These are phyloP conservation scores for Cordyceps sp. DNA, from an alignment of 2,329 filamentous ascomycete species.

Conservation along the genomic window DNA sequence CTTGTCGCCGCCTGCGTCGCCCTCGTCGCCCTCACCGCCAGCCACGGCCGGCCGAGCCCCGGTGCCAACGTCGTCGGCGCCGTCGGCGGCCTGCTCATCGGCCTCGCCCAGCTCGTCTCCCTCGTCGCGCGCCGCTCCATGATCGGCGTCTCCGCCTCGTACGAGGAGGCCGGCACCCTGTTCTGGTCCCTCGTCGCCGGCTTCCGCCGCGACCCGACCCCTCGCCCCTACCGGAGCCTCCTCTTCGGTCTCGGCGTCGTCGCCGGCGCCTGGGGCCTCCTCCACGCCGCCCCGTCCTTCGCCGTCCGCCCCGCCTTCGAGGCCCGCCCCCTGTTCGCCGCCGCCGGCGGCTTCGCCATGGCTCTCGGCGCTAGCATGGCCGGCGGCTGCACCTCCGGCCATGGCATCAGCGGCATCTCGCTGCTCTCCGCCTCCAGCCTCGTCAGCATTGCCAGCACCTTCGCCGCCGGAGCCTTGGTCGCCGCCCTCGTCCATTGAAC, in stretches of 20 bases:
- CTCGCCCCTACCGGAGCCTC: conserved; percentile 23
- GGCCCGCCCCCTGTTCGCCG: conserved; percentile 21
- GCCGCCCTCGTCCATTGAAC: conserved; percentile 13
- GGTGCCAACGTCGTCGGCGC: conserved; percentile 22
- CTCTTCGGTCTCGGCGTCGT: conserved; percentile 35
- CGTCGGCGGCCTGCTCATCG: conserved; percentile 41
- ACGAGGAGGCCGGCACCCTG: conserved; percentile 41
- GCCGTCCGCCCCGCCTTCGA: conserved; percentile 9
- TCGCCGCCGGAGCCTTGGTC: conserved; percentile 28
- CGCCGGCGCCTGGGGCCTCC: conserved; percentile 25
- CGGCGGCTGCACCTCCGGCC: conserved; percentile 52
- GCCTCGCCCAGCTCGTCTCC: conserved; percentile 38
- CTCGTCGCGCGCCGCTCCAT: conserved; percentile 33
- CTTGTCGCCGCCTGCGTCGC: conserved; percentile 25
- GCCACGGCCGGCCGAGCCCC: conserved; percentile 14
- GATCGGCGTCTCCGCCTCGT: conserved; percentile 44
- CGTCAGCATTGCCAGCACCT: conserved; percentile 40
- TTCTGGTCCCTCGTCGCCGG: conserved; percentile 26
- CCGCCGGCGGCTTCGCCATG: conserved; percentile 38
- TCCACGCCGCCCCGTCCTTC: conserved; percentile 15
- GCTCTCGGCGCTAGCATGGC: conserved; percentile 43
- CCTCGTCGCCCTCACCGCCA: conserved; percentile 20
- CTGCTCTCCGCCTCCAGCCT: conserved; percentile 44
- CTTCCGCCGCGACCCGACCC: conserved; percentile 6
- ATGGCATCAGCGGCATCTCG: conserved; percentile 52